A percentile compares a stretch with the other conserved stretches of the same genome.
Conservation (phyloP, 441 rosid genomes). For the Bocquillonia castaneifolia region DNA sequence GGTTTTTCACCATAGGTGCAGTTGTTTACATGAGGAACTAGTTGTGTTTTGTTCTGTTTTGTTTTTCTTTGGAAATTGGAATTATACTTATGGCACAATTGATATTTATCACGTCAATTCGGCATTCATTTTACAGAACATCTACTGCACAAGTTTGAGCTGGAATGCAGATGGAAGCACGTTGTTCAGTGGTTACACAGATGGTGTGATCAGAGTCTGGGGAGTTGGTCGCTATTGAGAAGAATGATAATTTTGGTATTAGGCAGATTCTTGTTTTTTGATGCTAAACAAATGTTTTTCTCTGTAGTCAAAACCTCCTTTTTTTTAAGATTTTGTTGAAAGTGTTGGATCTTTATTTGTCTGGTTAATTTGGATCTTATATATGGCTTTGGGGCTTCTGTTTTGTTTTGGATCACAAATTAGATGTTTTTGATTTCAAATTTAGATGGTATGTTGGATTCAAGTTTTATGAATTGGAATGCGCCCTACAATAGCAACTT, state of each 20-base stretch:
- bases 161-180: conserved; percentile 97
- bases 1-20: no score
- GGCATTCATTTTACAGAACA: conserved; percentile 43
- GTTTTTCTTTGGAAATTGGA: no score
- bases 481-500: no score
- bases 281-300: conserved; percentile 9
- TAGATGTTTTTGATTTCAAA: conserved; percentile 12
- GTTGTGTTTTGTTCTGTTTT: no score
- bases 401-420: conserved; percentile 19
- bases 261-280: background rate
- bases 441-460: background rate
- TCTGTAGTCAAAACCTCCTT: conserved; percentile 7
- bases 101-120: background rate
- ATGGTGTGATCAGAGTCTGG: conserved; percentile 97
- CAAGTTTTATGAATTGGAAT: no score
- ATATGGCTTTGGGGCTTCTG: conserved; percentile 26
- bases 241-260: background rate
- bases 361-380: conserved; percentile 20
- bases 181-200: conserved; percentile 91
- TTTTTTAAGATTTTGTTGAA: conserved; percentile 28
- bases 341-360: conserved; percentile 21
- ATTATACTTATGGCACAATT: no score
- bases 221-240: conserved; percentile 84
- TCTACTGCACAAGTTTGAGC: conserved; percentile 87
- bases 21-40: no score